Conservation (phyloP, 768 basidiomycete species). For the Boletus huronensis region DNA sequence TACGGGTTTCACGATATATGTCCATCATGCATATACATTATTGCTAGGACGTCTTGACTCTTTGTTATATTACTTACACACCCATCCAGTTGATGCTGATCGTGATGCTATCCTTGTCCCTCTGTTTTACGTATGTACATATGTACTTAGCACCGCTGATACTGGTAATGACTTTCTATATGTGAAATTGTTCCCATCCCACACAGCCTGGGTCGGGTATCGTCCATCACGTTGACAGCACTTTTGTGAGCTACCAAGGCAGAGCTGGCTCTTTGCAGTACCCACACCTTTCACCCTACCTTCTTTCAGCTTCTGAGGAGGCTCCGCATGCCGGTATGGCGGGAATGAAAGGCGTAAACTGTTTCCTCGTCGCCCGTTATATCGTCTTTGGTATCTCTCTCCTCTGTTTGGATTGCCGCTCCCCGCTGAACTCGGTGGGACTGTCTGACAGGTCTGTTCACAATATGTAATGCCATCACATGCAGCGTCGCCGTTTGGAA, state of each 20-base stretch:
- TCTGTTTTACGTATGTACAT: conserved; percentile 16
- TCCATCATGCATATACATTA: conserved; percentile 18
- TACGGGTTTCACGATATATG: not conserved
- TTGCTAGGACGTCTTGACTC: conserved; percentile 9
- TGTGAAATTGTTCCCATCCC: conserved; percentile 9
- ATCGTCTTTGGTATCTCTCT: conserved; percentile 50
- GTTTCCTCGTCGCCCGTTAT: conserved; percentile 53
- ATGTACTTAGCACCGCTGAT: conserved; percentile 11
- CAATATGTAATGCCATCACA: conserved; percentile 61
- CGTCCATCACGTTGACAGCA: conserved; percentile 9
- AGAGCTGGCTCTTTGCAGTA: conserved; percentile 31
- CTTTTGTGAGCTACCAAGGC: conserved; percentile 8
- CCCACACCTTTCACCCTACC: conserved; percentile 7
- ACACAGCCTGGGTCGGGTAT: conserved; percentile 17
- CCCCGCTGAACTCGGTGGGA: conserved; percentile 1
- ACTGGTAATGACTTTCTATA: not conserved
- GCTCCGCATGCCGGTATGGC: conserved; percentile 30
- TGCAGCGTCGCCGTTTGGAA: conserved; percentile 72
- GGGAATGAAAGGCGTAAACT: conserved; percentile 38
- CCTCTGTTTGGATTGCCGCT: not conserved
- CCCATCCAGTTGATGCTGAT: conserved; percentile 16
- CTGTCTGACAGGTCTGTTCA: conserved; percentile 46
- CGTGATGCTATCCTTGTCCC: conserved; percentile 19
- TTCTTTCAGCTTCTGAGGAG: conserved; percentile 11
- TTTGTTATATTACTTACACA: conserved; percentile 20